Percentiles rank a stretch among this genome's conserved stretches.
Conservation (phyloP, 257 asterid species). For the Solanum chiquidenum region DNA sequence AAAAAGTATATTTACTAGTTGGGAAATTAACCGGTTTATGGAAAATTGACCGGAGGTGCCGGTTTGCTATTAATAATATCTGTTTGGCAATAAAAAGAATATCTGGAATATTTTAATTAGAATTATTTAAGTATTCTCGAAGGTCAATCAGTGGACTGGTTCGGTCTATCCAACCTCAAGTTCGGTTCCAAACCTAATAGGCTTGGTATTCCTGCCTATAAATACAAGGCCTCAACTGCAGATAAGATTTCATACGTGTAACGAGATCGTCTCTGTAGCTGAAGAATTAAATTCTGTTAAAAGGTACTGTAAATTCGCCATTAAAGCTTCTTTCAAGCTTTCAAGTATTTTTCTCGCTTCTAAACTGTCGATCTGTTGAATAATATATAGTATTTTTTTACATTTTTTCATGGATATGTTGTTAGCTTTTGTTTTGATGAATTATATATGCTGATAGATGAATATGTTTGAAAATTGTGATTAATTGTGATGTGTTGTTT, state of each 20-base stretch:
- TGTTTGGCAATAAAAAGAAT: background rate
- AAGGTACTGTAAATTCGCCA: conserved; percentile 8
- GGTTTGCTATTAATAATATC: background rate
- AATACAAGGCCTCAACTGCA: background rate
- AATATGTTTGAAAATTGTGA: background rate
- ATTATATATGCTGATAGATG: background rate
- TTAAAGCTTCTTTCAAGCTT: background rate
- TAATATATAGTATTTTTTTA: background rate
- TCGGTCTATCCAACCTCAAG: conserved; percentile 31
- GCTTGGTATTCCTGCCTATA: conserved; percentile 31
- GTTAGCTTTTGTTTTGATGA: background rate
- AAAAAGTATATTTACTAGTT: background rate
- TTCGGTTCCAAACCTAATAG: conserved; percentile 31
- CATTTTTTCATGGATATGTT: background rate
- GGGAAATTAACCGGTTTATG: background rate
- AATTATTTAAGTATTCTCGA: conserved; percentile 5
- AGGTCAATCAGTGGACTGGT: conserved; percentile 54
- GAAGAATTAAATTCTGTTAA: background rate
- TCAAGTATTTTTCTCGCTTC: background rate
- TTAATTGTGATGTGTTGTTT: background rate
- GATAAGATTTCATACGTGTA: background rate
- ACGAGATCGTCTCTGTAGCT: background rate
- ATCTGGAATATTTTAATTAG: background rate
- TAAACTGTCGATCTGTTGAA: background rate
- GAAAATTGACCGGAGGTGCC: background rate